Evolutionary conservation across 164 flowering plant genomes (phyloP).

Genomic region (Paratinospora sagittata): DNA sequence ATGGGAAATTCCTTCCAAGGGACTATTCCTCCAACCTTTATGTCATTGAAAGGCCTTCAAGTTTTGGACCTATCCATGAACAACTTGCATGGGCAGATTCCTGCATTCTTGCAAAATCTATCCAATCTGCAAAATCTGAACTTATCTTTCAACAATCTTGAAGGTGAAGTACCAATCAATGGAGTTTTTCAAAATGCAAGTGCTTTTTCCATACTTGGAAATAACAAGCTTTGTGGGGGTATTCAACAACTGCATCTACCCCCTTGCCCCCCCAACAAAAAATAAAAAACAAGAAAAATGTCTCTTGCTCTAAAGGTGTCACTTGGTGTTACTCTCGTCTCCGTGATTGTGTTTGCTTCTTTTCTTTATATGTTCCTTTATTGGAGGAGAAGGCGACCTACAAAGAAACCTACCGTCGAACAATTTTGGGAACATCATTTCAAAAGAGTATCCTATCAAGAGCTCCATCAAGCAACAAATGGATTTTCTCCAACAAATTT

Average conservation of each 20-base stretch:
- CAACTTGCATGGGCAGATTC: not conserved
- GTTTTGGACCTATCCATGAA: slow-evolving; percentile 3
- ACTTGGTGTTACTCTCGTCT: not conserved
- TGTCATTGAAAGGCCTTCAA: slow-evolving; percentile 1
- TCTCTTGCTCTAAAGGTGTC: not conserved
- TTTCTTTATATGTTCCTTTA: not conserved
- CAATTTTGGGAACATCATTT: not conserved
- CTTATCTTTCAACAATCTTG: not conserved
- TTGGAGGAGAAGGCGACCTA: not conserved
- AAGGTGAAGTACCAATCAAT: not conserved
- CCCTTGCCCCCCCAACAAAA: not conserved
- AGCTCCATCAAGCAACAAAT: slow-evolving; percentile 5
- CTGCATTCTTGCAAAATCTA: not conserved
- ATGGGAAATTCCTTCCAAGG: not conserved
- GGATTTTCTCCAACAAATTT: slow-evolving; percentile 10
- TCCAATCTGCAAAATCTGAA: not conserved
- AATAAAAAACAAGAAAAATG: not conserved
- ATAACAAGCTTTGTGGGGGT: slow-evolving; percentile 13
- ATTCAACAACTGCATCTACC: not conserved
- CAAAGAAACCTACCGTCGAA: not conserved
- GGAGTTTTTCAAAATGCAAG: slow-evolving; percentile 11
- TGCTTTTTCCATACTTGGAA: slow-evolving; percentile 6
- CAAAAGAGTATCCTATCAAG: slow-evolving; percentile 3
- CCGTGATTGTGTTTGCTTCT: not conserved
- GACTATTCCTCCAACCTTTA: not conserved